A percentile compares a stretch with the other conserved stretches of the same genome.
These are phyloP conservation scores for Mrakia frigida DNA, from an alignment of 768 basidiomycete species.

Conservation along the genomic window DNA sequence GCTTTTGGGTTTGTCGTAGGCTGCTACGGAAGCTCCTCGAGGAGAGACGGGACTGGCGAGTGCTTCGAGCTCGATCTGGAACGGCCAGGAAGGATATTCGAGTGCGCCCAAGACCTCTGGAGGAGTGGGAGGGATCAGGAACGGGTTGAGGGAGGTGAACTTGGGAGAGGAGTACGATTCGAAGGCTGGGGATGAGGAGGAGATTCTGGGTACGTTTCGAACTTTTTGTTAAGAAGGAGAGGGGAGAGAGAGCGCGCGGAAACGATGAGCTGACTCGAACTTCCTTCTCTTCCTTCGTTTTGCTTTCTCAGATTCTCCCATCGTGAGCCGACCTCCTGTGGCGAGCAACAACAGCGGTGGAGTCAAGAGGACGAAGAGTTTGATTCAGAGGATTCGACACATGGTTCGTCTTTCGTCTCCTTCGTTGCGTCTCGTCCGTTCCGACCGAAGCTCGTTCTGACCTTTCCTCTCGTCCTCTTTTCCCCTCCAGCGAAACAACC, in stretches of 20 bases:
- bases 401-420: constrained; percentile 49
- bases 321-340: neutral
- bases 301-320: neutral
- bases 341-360: constrained; percentile 41
- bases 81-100: constrained; percentile 54
- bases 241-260: neutral
- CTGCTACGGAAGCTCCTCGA: constrained; percentile 16
- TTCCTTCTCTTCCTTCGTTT: neutral
- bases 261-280: neutral
- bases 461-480: no score
- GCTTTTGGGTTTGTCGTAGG: neutral
- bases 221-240: neutral
- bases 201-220: constrained; percentile 21
- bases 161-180: constrained; percentile 5
- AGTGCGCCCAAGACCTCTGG: neutral
- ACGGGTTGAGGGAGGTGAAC: neutral
- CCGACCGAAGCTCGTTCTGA: no score
- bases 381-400: constrained; percentile 82
- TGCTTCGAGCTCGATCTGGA: constrained; percentile 66
- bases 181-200: neutral
- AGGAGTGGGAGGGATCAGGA: neutral
- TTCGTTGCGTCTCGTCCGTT: neutral
- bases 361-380: constrained; percentile 66
- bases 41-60: constrained; percentile 45
- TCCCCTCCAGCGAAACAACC: constrained; percentile 21